Percentiles rank a stretch among this genome's conserved stretches.
Conservation (phyloP, 2,329 filamentous ascomycete species). For the Exserohilum turcica region DNA sequence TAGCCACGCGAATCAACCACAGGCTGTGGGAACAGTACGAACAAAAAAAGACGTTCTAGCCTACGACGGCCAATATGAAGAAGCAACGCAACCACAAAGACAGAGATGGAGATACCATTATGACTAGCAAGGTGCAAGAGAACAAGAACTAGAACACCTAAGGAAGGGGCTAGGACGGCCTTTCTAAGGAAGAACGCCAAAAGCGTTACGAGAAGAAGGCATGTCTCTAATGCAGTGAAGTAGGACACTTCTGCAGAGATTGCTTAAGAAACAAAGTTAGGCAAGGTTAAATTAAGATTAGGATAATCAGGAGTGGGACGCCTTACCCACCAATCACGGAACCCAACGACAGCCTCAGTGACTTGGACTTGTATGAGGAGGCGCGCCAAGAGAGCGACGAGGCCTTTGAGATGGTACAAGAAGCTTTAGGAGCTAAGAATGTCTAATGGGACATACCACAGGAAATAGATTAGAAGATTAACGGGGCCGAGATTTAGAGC, state of each 20-base stretch:
- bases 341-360: neutral
- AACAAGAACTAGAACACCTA: neutral
- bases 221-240: neutral
- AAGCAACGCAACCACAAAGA: neutral
- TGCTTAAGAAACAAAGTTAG: neutral
- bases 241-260: neutral
- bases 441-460: neutral
- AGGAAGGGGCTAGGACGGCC: neutral
- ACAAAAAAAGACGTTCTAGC: neutral
- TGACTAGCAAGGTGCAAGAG: neutral
- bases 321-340: neutral
- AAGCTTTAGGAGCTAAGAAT: neutral
- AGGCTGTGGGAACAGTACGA: neutral
- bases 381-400: neutral
- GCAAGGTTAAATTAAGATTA: neutral
- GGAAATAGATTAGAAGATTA: neutral
- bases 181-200: conserved; percentile 2
- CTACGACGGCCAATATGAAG: neutral
- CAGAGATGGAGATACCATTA: neutral
- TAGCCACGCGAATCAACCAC: neutral
- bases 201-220: neutral
- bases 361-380: neutral
- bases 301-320: neutral
- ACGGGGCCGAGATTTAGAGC: neutral
- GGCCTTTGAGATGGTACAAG: neutral